phyloP scores from a whole-genome alignment of 2,329 filamentous ascomycete genomes.

The Colletotrichum tabaci region DNA sequence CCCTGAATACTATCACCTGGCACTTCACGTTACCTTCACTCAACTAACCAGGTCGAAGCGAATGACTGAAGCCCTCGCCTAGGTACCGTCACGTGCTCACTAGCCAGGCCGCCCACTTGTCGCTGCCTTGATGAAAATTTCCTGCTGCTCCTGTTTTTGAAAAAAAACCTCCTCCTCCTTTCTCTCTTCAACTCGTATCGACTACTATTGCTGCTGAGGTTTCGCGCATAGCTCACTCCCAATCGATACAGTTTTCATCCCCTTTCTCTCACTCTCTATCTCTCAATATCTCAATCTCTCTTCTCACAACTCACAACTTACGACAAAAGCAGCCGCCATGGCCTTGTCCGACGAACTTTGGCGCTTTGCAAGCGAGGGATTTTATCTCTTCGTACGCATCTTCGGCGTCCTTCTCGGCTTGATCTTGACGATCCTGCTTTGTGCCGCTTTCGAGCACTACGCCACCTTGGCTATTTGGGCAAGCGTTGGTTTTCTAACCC shows the following conservation, averaged over 20 bases:
- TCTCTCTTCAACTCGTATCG: neutral
- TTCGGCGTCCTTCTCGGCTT: neutral
- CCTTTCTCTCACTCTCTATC: neutral
- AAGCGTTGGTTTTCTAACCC: neutral
- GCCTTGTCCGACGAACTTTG: neutral
- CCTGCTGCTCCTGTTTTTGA: neutral
- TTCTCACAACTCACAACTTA: too few species aligned
- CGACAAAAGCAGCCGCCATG: neutral
- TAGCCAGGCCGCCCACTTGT: neutral
- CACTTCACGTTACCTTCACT: conserved; percentile 11
- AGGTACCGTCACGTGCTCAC: conserved; percentile 13
- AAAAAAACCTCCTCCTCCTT: conserved; percentile 10
- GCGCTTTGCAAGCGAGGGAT: too few species aligned
- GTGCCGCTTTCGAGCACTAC: too few species aligned
- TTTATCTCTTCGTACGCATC: neutral
- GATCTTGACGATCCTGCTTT: neutral
- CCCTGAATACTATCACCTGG: neutral
- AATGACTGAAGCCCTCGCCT: neutral
- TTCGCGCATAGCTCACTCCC: neutral
- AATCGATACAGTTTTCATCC: neutral
- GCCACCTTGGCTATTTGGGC: neutral
- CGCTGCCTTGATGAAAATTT: neutral
- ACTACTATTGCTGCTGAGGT: conserved; percentile 9
- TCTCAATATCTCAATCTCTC: too few species aligned
- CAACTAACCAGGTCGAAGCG: neutral